These are phyloP conservation scores for Setaria italica DNA, from an alignment of 202 grass and related monocot species.

Conservation along the genomic window DNA sequence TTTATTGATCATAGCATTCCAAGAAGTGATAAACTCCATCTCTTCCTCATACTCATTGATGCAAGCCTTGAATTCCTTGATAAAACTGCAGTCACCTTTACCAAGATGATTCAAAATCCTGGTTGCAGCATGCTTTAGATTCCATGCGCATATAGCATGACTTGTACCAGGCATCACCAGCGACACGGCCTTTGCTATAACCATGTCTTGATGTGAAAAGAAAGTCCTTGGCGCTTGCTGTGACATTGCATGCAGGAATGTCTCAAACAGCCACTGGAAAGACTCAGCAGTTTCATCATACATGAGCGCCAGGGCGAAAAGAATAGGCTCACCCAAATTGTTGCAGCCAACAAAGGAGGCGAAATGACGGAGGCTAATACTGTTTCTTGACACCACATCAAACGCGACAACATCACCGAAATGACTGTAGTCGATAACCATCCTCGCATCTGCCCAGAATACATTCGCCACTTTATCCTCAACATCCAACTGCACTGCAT, in stretches of 20 bases:
- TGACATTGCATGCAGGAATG: slow-evolving; percentile 67
- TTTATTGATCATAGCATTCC: slow-evolving; percentile 73
- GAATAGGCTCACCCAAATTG: slow-evolving; percentile 62
- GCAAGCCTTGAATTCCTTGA: slow-evolving; percentile 79
- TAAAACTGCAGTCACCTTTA: slow-evolving; percentile 57
- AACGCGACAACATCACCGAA: slow-evolving; percentile 70
- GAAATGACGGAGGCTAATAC: slow-evolving; percentile 55
- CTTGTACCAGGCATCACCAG: slow-evolving; percentile 59
- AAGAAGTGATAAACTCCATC: slow-evolving; percentile 56
- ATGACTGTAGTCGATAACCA: slow-evolving; percentile 61
- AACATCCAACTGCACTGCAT: slow-evolving; percentile 68
- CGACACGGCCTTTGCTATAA: slow-evolving; percentile 57
- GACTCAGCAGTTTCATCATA: slow-evolving; percentile 67
- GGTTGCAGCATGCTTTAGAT: slow-evolving; percentile 60
- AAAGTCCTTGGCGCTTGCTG: slow-evolving; percentile 57
- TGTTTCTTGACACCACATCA: slow-evolving; percentile 61
- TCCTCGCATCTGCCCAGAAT: slow-evolving; percentile 74
- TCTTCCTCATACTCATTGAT: slow-evolving; percentile 63
- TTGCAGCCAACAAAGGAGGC: slow-evolving; percentile 71
- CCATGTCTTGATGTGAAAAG: slow-evolving; percentile 58
- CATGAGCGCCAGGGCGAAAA: slow-evolving; percentile 60
- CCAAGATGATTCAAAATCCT: slow-evolving; percentile 53
- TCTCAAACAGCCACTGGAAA: slow-evolving; percentile 75
- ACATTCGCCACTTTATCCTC: slow-evolving; percentile 67
- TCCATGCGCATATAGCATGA: slow-evolving; percentile 59